These are phyloP conservation scores for Neurospora sp. DNA, from an alignment of 495 filamentous ascomycete species.

Conservation along the genomic window DNA sequence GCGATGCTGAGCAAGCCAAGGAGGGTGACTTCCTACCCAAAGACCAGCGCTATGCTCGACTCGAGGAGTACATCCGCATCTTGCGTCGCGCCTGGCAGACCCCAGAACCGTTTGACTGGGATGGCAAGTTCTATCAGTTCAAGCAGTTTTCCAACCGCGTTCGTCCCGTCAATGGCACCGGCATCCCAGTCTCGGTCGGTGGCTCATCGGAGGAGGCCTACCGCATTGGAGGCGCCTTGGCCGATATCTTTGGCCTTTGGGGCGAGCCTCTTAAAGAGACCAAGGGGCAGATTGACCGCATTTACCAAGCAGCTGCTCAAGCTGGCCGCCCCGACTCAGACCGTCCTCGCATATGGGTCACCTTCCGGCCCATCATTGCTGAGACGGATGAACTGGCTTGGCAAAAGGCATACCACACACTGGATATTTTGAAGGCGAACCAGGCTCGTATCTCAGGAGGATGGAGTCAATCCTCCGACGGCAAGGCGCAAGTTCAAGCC, in stretches of 20 bases:
- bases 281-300: slow-evolving; percentile 43
- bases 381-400: slow-evolving; percentile 47
- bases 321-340: slow-evolving; percentile 31
- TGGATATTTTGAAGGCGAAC: slow-evolving; percentile 30
- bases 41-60: slow-evolving; percentile 39
- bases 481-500: slow-evolving; percentile 3
- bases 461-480: neutral
- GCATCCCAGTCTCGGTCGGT: slow-evolving; percentile 43
- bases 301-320: slow-evolving; percentile 38
- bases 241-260: slow-evolving; percentile 48
- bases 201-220: slow-evolving; percentile 45
- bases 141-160: slow-evolving; percentile 42
- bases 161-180: slow-evolving; percentile 33
- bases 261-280: slow-evolving; percentile 47
- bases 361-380: slow-evolving; percentile 44
- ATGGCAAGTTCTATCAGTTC: slow-evolving; percentile 40
- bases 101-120: slow-evolving; percentile 44
- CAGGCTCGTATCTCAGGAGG: neutral
- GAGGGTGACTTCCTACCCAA: slow-evolving; percentile 47
- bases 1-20: slow-evolving; percentile 40
- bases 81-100: slow-evolving; percentile 42
- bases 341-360: slow-evolving; percentile 45
- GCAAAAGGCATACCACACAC: slow-evolving; percentile 40
- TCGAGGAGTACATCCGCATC: slow-evolving; percentile 46
- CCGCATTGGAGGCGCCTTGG: slow-evolving; percentile 40